Evolutionary conservation across 1,284 basidiomycete genomes (phyloP), one percentile per base, ranked within the genome.

Genomic region (Rhodotorula sp.): DNA sequence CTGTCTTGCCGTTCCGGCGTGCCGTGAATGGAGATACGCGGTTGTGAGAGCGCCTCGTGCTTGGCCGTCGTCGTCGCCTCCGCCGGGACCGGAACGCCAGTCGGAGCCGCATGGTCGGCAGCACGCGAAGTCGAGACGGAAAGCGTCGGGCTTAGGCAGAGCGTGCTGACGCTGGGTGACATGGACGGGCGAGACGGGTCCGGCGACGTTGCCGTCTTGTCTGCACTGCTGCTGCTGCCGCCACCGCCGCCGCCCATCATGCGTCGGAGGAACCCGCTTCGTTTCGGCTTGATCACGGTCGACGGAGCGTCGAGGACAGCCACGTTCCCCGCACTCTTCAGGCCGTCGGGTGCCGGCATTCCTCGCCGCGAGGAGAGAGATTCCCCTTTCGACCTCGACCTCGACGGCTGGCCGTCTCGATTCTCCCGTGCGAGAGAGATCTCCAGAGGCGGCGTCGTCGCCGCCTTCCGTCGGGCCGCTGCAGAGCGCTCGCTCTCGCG

Each of bases 231-330:
- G 71, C 31, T 76, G 16, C 52, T 8, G 29, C 46, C 34, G 23
- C n/a, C n/a, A 57, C 58, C 60, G 6, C 47, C 60, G 6, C 47
- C 68, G 29, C 75, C 75, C 75, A 76, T 76, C 72, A 76, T 76
- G n/a, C 75, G 65, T 26, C 66, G 65, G 23, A 76, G 62, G 66
- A 76, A 76, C 15, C 75, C 75, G 59, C 68, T 70, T 52, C 66
- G 71, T 49, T 74, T 74, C n/a, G 65, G 63, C 57, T 72, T 76
- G 66, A 74, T 61, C 51, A 61, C 49, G 7, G 64, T 58, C 2
- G 67, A 46, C 20, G 64, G 46, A 1, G 56, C 16, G 43, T 31
- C 49, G 62, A 54, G n/a, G 8, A 43, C 39, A 43, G 39, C 39
- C 39, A 10, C 39, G 39, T 43, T 43, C 2, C 39, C 10, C 39